Conservation (phyloP, 2,329 filamentous ascomycete genomes). For the Diaporthe sp. region DNA sequence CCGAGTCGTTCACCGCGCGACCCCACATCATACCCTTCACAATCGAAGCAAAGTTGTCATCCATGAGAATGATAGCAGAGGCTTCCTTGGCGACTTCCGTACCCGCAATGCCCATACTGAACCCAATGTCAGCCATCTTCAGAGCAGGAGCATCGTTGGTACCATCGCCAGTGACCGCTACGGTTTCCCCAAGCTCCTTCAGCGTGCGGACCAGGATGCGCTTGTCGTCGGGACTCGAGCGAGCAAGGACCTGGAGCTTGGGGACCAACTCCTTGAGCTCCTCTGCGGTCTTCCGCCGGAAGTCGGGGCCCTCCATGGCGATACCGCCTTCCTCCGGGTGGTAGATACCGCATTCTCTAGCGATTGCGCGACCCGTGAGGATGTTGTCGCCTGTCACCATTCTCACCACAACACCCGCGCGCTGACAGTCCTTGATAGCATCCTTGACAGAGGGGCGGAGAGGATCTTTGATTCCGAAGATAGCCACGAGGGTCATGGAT, state of each 20-base stretch:
- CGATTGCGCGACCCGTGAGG: conserved; percentile 74
- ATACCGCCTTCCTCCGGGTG: conserved; percentile 37
- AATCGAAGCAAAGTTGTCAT: conserved; percentile 38
- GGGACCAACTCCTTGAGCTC: conserved; percentile 36
- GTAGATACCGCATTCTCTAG: conserved; percentile 68
- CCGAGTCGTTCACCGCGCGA: conserved; percentile 74
- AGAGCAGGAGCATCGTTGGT: conserved; percentile 37
- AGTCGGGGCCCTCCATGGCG: conserved; percentile 38
- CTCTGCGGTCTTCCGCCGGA: conserved; percentile 31
- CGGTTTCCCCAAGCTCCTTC: conserved; percentile 35
- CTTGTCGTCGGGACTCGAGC: conserved; percentile 38
- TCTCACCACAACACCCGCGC: conserved; percentile 78
- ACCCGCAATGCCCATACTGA: conserved; percentile 36
- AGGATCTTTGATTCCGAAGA: conserved; percentile 83
- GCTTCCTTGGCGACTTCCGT: conserved; percentile 38
- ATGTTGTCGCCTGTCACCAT: conserved; percentile 82
- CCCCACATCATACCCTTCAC: conserved; percentile 74
- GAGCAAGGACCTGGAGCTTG: conserved; percentile 31
- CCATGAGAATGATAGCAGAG: conserved; percentile 36
- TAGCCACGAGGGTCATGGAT: conserved; percentile 79
- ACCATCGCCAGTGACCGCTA: conserved; percentile 35
- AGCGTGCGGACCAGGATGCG: conserved; percentile 35
- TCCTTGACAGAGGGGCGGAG: conserved; percentile 76
- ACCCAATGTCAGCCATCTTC: conserved; percentile 38
- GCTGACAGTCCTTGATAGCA: conserved; percentile 76